phyloP scores from a whole-genome alignment of 805 yeast species.

The Vanderwaltozyma verrucispora region DNA sequence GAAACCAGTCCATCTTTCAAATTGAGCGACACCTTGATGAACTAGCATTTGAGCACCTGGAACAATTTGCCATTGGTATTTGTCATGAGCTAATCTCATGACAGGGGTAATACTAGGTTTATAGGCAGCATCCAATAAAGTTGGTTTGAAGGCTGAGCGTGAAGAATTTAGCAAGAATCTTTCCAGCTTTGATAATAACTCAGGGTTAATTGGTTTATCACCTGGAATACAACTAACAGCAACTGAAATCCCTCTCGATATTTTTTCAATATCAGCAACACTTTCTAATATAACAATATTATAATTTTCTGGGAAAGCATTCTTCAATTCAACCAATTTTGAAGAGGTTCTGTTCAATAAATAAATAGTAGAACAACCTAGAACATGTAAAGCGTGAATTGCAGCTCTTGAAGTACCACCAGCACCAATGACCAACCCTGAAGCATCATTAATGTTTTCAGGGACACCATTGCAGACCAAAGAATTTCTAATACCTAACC shows the following conservation, averaged over 20 bases:
- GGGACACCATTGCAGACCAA: conserved; percentile 55
- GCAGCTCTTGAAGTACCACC: conserved; percentile 99
- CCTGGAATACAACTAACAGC: conserved; percentile 81
- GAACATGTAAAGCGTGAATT: conserved; percentile 63
- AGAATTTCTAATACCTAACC: conserved; percentile 77
- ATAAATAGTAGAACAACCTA: conserved; percentile 72
- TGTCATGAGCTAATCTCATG: conserved; percentile 61
- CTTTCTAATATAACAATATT: conserved; percentile 49
- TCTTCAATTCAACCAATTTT: conserved; percentile 49
- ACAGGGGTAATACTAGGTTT: conserved; percentile 81
- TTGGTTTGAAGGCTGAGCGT: conserved; percentile 36
- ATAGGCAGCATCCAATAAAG: conserved; percentile 86
- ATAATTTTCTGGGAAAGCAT: conserved; percentile 48
- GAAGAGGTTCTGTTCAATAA: conserved; percentile 70
- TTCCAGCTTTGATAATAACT: conserved; percentile 39
- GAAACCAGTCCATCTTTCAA: conserved; percentile 61
- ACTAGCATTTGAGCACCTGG: conserved; percentile 90
- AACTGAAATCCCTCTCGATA: conserved; percentile 39
- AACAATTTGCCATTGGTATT: conserved; percentile 66
- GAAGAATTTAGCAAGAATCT: conserved; percentile 35
- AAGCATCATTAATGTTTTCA: conserved; percentile 27
- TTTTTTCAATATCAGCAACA: conserved; percentile 33
- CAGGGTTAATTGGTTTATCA: conserved; percentile 53
- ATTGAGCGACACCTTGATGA: conserved; percentile 87
- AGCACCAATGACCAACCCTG: conserved; percentile 85